Evolutionary conservation across 2,329 filamentous ascomycete genomes (phyloP).

Genomic region (Rhynchosporium agropyri): DNA sequence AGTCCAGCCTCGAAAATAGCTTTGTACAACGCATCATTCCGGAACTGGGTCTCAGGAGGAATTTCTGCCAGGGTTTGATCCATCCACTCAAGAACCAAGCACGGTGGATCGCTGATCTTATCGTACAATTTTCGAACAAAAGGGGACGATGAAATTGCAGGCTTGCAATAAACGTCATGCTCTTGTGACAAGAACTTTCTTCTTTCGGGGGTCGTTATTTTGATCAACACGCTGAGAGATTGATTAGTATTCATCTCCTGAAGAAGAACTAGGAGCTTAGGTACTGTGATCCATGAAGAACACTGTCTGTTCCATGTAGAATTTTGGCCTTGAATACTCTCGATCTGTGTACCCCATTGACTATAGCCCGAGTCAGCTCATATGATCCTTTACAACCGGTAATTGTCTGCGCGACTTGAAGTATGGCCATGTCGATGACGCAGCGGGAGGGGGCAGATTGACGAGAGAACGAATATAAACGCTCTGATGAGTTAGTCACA

Average conservation of each 20-base stretch:
- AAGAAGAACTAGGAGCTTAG: not conserved
- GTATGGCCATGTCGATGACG: not conserved
- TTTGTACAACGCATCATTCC: not conserved
- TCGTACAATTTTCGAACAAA: not conserved
- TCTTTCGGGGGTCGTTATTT: not conserved
- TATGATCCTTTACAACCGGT: not conserved
- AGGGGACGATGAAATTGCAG: not conserved
- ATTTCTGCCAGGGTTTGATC: not conserved
- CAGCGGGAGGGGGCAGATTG: not conserved
- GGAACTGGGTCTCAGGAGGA: not conserved
- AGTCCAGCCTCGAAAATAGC: not conserved
- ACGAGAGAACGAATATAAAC: no score
- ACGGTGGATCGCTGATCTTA: not conserved
- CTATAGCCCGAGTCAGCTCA: not conserved
- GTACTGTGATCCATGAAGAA: not conserved
- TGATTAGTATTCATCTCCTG: not conserved
- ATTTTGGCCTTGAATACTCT: not conserved
- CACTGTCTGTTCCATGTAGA: not conserved
- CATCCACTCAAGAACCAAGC: not conserved
- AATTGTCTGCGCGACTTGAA: not conserved
- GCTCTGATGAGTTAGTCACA: no score
- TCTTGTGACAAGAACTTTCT: not conserved
- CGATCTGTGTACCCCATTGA: not conserved
- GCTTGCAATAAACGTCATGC: not conserved
- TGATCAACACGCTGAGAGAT: not conserved